Evolutionary conservation across 495 filamentous ascomycete species (phyloP), one percentile per base, ranked within the genome.

Genomic region (Astrothelium macrocarpum): DNA sequence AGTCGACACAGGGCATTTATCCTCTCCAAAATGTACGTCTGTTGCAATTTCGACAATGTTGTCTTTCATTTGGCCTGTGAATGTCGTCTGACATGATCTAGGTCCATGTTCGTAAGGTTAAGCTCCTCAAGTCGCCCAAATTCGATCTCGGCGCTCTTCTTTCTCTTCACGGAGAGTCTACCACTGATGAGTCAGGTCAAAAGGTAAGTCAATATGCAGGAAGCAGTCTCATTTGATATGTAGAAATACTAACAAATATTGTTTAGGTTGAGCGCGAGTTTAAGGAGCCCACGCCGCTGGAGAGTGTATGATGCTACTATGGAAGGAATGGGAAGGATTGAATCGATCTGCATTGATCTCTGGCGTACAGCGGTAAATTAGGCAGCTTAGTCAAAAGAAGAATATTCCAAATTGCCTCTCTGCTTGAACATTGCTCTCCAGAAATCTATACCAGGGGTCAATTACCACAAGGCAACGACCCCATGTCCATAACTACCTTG

Each of bases 31-130:
- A 97, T 78, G 94, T 97, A 80, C 56, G 90, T 84, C 10, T 39
- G 1, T 26, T 39, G 42, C 62, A 23, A 20, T 62, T 66, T 59
- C 23, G 43, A 5, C 46, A 32, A 56, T 59, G 34, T 78, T 61
- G 3, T 12, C 26, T 63, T 23, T 53, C 16, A 53, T 16, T 28
- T n/a, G n/a, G 18, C n/a, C 5, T 53, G 32, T 25, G n/a, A 32
- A 18, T 10, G 25, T 14, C 34, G 1, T 62, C 29, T 59, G 16
- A 43, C 60, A 18, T 23, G 23, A 5, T 10, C 26, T 72, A 98
- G 94, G 93, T 98, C 70, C 94, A 98, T 84, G 95, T 98, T 77
- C 93, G 94, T 78, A 98, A 98, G 85, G 92, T 98, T 74, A 98
- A 98, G 85, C 89, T 98, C 58, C 85, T 98, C 62, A 98, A 98